A percentile compares a stretch with the other conserved stretches of the same genome.
Evolutionary conservation across 257 asterid genomes (phyloP).

Genomic region (Solanum pimpinellifolium): DNA sequence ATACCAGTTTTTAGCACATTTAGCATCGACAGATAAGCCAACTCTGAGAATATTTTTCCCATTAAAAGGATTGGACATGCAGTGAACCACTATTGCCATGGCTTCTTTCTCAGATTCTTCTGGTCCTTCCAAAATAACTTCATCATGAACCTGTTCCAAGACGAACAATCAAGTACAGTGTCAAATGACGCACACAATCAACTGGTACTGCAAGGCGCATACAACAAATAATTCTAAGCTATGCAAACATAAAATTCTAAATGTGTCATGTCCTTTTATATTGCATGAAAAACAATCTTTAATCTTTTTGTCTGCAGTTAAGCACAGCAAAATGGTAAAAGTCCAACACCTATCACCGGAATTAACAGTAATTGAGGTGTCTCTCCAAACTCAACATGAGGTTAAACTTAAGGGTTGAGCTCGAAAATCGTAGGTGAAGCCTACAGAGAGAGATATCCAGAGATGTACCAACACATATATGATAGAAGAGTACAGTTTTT

Average conservation of each 20-base stretch:
- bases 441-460: not conserved
- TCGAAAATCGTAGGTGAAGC: not conserved
- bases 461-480: not conserved
- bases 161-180: not conserved
- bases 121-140: slow-evolving; percentile 73
- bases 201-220: not conserved
- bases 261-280: not conserved
- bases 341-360: not conserved
- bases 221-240: not conserved
- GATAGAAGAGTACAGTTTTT: not conserved
- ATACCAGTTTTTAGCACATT: slow-evolving; percentile 88
- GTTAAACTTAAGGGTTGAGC: not conserved
- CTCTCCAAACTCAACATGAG: not conserved
- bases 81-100: slow-evolving; percentile 71
- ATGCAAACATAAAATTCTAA: not conserved
- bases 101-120: slow-evolving; percentile 75
- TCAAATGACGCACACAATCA: not conserved
- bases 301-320: not conserved
- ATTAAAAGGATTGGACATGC: slow-evolving; percentile 83
- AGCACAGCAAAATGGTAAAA: not conserved
- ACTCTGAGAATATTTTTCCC: slow-evolving; percentile 75
- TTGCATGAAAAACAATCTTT: not conserved
- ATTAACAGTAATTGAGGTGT: not conserved
- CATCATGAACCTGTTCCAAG: not conserved
- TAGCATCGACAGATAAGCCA: slow-evolving; percentile 85